Evolutionary conservation across 2,329 filamentous ascomycete species (phyloP), one percentile per base, ranked within the genome.

Genomic region (Trichoderma harzianum): DNA sequence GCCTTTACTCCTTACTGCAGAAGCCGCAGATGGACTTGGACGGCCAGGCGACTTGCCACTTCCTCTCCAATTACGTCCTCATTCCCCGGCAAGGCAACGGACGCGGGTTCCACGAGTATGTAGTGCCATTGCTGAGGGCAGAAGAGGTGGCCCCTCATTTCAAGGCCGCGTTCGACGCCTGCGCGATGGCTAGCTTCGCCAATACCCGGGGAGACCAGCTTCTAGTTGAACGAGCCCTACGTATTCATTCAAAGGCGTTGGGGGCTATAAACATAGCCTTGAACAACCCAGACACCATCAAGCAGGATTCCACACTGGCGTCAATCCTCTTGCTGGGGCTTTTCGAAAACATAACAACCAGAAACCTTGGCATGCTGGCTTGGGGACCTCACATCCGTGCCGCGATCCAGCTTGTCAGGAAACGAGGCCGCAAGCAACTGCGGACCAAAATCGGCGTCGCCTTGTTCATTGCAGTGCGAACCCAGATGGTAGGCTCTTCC

Each of bases 311-410:
- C 14, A 90, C 89, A 0, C 76, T 91, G 14, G 89, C 87, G 2
- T 84, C 89, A 0, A 88, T 91, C 18, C 79, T 91, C 36, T 79
- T 91, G 72, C 77, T 91, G 30, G 87, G 88, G 0, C 80, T 90
- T 26, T 91, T 89, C 73, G 89, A 91, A 80, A 88, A 84, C 70
- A 89, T 90, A 58, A 86, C 85, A 0, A 85, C 87, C 14, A 86
- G 85, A 72, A 84, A 87, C 67, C 79, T 87, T 64, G 86, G 85
- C 39, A 85, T 86, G 77, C 80, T 86, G 70, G 87, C 88, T 2
- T 91, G 89, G 89, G 88, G 87, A 5, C 88, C 88, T 11, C 89
- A 91, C 75, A 85, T 88, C n/a, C 87, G 90, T 72, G 89, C 88
- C 3, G 89, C 89, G n/a, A 86, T 90, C 36, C 86, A 89, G 74